These are phyloP conservation scores for Podaxis pistillaris DNA, from an alignment of 768 basidiomycete genomes.

Conservation along the genomic window DNA sequence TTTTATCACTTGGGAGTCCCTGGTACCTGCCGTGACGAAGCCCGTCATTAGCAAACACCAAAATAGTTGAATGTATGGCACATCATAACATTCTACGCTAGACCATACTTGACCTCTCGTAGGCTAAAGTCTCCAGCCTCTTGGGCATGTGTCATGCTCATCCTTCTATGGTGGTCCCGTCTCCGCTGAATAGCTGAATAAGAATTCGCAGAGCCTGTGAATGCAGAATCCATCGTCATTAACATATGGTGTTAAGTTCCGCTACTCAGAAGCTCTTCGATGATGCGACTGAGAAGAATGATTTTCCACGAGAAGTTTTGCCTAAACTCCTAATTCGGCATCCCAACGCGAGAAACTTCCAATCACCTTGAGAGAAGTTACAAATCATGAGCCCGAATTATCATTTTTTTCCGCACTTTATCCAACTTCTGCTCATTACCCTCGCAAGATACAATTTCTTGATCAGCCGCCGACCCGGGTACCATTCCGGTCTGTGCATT, in stretches of 20 bases:
- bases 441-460: neutral
- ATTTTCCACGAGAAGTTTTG: neutral
- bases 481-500: slow-evolving; percentile 51
- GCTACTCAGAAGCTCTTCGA: neutral
- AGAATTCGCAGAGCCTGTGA: neutral
- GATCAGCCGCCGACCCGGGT: slow-evolving; percentile 31
- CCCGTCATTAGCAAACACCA: neutral
- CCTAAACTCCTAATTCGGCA: neutral
- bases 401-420: neutral
- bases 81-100: neutral
- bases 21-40: neutral
- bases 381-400: neutral
- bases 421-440: neutral
- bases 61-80: neutral
- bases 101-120: neutral
- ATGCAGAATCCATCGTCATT: neutral
- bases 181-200: neutral
- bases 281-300: neutral
- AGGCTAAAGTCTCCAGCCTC: slow-evolving; percentile 1
- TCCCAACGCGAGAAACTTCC: neutral
- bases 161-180: neutral
- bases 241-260: neutral
- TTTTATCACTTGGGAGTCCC: neutral
- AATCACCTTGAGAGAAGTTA: neutral
- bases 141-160: neutral